A percentile compares a stretch with the other conserved stretches of the same genome.
phyloP scores from a whole-genome alignment of 2,329 filamentous ascomycete genomes.

The Alternaria sp. region DNA sequence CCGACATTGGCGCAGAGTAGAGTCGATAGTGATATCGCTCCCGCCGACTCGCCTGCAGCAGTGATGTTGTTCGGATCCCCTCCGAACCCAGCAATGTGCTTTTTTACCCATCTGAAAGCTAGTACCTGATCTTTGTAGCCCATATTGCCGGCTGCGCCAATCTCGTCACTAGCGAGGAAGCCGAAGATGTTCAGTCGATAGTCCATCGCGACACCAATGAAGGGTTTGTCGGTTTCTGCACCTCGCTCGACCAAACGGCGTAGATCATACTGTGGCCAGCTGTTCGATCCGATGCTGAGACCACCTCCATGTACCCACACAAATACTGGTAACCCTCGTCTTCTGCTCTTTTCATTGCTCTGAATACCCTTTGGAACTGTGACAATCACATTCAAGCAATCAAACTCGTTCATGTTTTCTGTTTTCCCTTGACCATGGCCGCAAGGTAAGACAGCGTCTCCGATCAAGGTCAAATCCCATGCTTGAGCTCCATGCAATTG shows the following conservation, averaged over 20 bases:
- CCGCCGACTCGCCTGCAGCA: conserved; percentile 59
- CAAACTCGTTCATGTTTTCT: conserved; percentile 45
- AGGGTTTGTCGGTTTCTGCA: conserved; percentile 53
- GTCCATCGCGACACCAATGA: conserved; percentile 55
- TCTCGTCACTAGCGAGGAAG: conserved; percentile 56
- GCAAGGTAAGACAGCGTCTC: conserved; percentile 24
- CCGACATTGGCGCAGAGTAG: conserved; percentile 40
- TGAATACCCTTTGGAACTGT: conserved; percentile 38
- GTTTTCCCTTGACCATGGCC: conserved; percentile 26
- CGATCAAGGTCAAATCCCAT: conserved; percentile 39
- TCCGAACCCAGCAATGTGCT: conserved; percentile 52
- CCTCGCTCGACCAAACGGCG: conserved; percentile 56
- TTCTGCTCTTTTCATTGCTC: not conserved
- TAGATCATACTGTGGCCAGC: conserved; percentile 63
- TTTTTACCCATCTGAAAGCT: conserved; percentile 51
- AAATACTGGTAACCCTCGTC: conserved; percentile 57
- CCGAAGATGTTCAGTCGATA: conserved; percentile 45
- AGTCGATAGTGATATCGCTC: conserved; percentile 48
- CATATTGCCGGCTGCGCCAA: conserved; percentile 50
- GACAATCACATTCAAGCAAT: conserved; percentile 47
- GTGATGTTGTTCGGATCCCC: conserved; percentile 51
- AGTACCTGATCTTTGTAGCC: conserved; percentile 48
- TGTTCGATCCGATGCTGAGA: conserved; percentile 59
- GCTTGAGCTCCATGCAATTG: conserved; percentile 44
- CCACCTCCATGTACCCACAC: conserved; percentile 65